Evolutionary conservation across 768 basidiomycete species (phyloP).

Genomic region (Sporobolomyces phaffii): DNA sequence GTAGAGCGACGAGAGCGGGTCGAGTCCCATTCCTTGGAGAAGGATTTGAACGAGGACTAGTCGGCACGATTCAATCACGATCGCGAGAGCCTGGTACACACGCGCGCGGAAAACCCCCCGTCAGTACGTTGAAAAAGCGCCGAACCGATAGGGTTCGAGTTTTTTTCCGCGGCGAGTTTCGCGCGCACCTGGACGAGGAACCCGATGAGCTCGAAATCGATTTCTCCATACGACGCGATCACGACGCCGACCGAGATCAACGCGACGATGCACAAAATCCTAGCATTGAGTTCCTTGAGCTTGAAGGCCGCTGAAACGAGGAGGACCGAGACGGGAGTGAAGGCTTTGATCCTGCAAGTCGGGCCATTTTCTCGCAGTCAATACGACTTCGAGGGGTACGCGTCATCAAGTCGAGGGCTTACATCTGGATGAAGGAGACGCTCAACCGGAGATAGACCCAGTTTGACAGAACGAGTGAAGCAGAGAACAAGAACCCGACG

Average conservation of each 20-base stretch:
- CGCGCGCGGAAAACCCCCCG: no score
- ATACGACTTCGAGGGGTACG: background rate
- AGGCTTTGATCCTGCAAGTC: slow-evolving; percentile 59
- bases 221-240: slow-evolving; percentile 78
- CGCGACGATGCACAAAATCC: slow-evolving; percentile 56
- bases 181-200: slow-evolving; percentile 75
- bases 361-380: no score
- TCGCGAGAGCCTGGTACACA: slow-evolving; percentile 46
- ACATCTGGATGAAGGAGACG: slow-evolving; percentile 66
- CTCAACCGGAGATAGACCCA: slow-evolving; percentile 82
- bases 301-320: slow-evolving; percentile 85
- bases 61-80: slow-evolving; percentile 80
- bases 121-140: no score
- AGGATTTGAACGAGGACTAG: slow-evolving; percentile 94
- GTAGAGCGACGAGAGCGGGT: slow-evolving; percentile 19
- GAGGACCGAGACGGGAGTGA: slow-evolving; percentile 79
- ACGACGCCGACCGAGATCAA: slow-evolving; percentile 88
- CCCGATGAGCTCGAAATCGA: slow-evolving; percentile 74
- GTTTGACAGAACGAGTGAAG: slow-evolving; percentile 81
- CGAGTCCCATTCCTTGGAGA: slow-evolving; percentile 84
- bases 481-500: slow-evolving; percentile 60
- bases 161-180: no score
- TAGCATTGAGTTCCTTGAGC: slow-evolving; percentile 63
- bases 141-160: no score
- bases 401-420: background rate